Percentiles rank a stretch among this genome's conserved stretches.
phyloP scores from a whole-genome alignment of 176 grass and related monocot genomes.

The Canna indica region DNA sequence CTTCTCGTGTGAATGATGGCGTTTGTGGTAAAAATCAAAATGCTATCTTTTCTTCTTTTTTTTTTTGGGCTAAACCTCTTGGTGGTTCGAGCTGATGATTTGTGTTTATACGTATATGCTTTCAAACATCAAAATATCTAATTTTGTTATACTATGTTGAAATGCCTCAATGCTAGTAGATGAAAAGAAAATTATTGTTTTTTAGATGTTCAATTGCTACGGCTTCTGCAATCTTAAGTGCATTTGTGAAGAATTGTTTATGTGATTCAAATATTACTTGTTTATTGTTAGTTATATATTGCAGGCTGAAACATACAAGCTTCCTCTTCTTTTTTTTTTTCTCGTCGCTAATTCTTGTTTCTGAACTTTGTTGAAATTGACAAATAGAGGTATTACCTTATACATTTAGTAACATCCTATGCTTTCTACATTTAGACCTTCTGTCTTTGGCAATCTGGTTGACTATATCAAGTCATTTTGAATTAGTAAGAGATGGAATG shows the following conservation, averaged over 20 bases:
- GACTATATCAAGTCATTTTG: neutral
- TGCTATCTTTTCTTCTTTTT: slow-evolving; percentile 1
- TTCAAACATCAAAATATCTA: neutral
- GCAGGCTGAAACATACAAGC: neutral
- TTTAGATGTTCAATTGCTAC: neutral
- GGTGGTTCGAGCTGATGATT: neutral
- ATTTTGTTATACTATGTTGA: neutral
- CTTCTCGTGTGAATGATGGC: slow-evolving; percentile 82
- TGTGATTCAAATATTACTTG: neutral
- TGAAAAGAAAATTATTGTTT: no score
- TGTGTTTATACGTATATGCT: neutral
- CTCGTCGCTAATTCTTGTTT: neutral
- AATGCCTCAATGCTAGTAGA: neutral
- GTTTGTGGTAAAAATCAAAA: slow-evolving; percentile 64
- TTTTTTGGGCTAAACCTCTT: neutral
- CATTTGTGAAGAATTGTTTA: neutral
- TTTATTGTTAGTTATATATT: neutral
- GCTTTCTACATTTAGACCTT: neutral
- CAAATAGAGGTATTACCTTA: neutral
- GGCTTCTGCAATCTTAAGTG: neutral
- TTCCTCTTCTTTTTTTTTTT: neutral
- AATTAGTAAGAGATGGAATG: neutral
- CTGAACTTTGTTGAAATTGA: neutral
- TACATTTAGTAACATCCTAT: neutral
- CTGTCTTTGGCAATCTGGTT: neutral